phyloP scores from a whole-genome alignment of 139 green algal genomes.

The Coelastrella sp. region DNA sequence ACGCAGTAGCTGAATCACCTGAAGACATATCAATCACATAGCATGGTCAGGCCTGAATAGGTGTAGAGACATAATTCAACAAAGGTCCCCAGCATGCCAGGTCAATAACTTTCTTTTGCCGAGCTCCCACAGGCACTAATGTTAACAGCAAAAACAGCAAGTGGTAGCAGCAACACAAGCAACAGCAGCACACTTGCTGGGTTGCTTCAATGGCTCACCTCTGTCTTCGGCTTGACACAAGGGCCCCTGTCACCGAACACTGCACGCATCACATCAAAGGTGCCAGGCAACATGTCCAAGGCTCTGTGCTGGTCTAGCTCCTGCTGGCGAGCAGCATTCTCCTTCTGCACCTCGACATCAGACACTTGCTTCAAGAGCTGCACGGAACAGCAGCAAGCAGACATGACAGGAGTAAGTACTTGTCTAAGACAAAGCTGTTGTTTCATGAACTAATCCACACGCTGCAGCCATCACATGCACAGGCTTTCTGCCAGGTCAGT shows the following conservation, averaged over 20 bases:
- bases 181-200: not conserved
- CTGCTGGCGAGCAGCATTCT: not conserved
- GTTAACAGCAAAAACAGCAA: not conserved
- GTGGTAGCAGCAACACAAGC: not conserved
- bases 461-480: no score
- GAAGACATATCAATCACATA: not conserved
- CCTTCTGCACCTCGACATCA: not conserved
- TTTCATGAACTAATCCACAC: no score
- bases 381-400: conserved; percentile 14
- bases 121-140: not conserved
- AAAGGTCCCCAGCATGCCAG: no score
- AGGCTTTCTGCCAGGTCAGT: no score
- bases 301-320: not conserved
- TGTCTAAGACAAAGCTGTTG: not conserved
- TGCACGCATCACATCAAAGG: conserved; percentile 39
- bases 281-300: conserved; percentile 32
- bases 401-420: not conserved
- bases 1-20: conserved; percentile 45
- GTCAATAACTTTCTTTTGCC: no score
- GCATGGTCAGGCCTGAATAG: no score
- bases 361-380: conserved; percentile 39
- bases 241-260: conserved; percentile 47
- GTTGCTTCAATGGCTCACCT: not conserved
- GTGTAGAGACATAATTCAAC: not conserved
- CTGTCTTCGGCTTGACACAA: conserved; percentile 30